Conservation (phyloP, 2,329 filamentous ascomycete genomes). For the Fusarium hostae region DNA sequence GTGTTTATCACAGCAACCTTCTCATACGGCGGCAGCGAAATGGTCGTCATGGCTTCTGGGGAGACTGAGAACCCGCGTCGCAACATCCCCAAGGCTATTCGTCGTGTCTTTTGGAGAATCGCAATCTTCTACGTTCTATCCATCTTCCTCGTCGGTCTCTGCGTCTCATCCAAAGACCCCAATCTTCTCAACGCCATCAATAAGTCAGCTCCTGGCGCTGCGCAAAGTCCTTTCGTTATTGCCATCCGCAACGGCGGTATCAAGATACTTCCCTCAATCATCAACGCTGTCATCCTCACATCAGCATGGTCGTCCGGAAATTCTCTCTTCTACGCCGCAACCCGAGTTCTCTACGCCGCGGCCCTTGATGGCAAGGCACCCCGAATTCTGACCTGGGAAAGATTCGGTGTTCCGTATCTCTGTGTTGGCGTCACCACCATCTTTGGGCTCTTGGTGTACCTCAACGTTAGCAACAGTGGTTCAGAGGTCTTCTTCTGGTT, state of each 20-base stretch:
- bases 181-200: conserved; percentile 67
- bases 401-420: conserved; percentile 26
- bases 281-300: conserved; percentile 76
- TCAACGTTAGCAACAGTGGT: conserved; percentile 27
- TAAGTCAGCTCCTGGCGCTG: conserved; percentile 56
- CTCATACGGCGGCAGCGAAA: conserved; percentile 71
- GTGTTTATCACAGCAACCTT: conserved; percentile 69
- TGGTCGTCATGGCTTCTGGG: conserved; percentile 68
- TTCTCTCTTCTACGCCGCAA: conserved; percentile 73
- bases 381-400: conserved; percentile 5
- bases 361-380: conserved; percentile 71
- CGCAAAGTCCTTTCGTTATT: conserved; percentile 69
- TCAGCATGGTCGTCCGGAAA: conserved; percentile 72
- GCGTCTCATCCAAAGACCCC: conserved; percentile 72
- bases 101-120: conserved; percentile 70
- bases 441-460: conserved; percentile 39
- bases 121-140: conserved; percentile 72
- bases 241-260: conserved; percentile 77
- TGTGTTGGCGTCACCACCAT: conserved; percentile 9
- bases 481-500: conserved; percentile 30
- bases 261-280: conserved; percentile 69
- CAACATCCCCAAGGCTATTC: conserved; percentile 61
- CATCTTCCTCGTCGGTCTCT: conserved; percentile 69
- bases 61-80: conserved; percentile 7
- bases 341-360: conserved; percentile 76